Conservation (phyloP, 1,284 basidiomycete species). For the Sanghuangporus sanghuang region DNA sequence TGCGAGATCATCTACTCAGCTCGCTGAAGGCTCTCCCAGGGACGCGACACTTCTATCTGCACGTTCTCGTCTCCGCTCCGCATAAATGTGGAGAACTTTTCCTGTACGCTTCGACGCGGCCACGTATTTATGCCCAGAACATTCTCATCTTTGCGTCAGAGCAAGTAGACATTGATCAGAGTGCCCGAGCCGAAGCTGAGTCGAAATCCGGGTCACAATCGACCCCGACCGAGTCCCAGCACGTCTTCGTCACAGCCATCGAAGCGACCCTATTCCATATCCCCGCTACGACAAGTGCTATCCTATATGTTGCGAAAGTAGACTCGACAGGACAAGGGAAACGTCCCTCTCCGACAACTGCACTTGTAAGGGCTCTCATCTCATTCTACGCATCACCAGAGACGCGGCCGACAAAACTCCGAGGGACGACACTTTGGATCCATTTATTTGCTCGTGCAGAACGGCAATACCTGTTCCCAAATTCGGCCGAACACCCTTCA, state of each 20-base stretch:
- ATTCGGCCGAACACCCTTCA: slow-evolving; percentile 68
- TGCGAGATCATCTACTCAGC: slow-evolving; percentile 62
- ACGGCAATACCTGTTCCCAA: slow-evolving; percentile 90
- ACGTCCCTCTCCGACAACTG: slow-evolving; percentile 56
- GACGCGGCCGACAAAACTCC: slow-evolving; percentile 48
- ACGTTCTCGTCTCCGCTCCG: slow-evolving; percentile 69
- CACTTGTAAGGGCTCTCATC: slow-evolving; percentile 67
- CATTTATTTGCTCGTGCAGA: slow-evolving; percentile 93
- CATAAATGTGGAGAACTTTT: slow-evolving; percentile 68
- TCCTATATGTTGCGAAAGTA: slow-evolving; percentile 92
- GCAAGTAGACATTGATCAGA: slow-evolving; percentile 28
- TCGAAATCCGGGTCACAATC: background rate
- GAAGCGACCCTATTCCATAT: slow-evolving; percentile 80
- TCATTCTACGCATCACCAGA: slow-evolving; percentile 62
- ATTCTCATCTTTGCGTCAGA: slow-evolving; percentile 72
- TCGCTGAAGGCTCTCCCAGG: slow-evolving; percentile 57
- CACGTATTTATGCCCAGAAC: slow-evolving; percentile 65
- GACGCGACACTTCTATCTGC: slow-evolving; percentile 64
- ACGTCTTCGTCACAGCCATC: slow-evolving; percentile 70
- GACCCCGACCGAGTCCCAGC: background rate
- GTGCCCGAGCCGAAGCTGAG: background rate
- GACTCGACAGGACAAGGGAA: slow-evolving; percentile 83
- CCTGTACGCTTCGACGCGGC: slow-evolving; percentile 65
- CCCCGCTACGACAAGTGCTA: slow-evolving; percentile 59
- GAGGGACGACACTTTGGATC: slow-evolving; percentile 55